These are phyloP conservation scores for Solanum sparsipilum DNA, from an alignment of 257 asterid species.

Conservation along the genomic window DNA sequence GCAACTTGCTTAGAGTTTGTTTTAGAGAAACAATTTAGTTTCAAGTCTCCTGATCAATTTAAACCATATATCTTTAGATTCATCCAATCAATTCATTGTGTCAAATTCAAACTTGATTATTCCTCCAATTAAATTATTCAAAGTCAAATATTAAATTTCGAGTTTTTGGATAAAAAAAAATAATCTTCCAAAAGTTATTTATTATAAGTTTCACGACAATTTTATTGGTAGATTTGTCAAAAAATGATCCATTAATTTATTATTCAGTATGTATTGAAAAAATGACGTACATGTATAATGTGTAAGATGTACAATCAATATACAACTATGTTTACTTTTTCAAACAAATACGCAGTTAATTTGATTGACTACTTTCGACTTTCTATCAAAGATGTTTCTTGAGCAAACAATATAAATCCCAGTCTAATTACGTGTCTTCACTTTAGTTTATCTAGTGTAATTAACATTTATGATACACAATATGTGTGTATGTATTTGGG, in stretches of 20 bases:
- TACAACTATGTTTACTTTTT: background rate
- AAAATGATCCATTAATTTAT: background rate
- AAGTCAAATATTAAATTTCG: background rate
- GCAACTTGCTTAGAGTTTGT: background rate
- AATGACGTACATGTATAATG: background rate
- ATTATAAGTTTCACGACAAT: too few species aligned
- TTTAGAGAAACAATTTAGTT: background rate
- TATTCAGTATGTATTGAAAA: background rate
- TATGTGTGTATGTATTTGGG: background rate
- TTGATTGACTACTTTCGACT: background rate
- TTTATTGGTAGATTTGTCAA: background rate
- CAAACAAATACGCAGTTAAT: background rate
- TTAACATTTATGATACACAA: background rate
- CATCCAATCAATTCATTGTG: background rate
- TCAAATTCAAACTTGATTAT: background rate
- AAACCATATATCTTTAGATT: background rate
- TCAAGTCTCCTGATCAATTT: background rate
- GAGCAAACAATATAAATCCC: background rate
- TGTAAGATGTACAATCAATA: background rate
- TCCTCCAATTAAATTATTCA: background rate
- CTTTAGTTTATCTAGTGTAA: background rate
- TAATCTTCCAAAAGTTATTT: too few species aligned
- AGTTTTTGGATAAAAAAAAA: background rate
- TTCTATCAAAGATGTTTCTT: background rate
- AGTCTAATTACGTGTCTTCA: background rate